phyloP scores from a whole-genome alignment of 2,329 filamentous ascomycete species.

The Dothidotthia symphoricarpi region DNA sequence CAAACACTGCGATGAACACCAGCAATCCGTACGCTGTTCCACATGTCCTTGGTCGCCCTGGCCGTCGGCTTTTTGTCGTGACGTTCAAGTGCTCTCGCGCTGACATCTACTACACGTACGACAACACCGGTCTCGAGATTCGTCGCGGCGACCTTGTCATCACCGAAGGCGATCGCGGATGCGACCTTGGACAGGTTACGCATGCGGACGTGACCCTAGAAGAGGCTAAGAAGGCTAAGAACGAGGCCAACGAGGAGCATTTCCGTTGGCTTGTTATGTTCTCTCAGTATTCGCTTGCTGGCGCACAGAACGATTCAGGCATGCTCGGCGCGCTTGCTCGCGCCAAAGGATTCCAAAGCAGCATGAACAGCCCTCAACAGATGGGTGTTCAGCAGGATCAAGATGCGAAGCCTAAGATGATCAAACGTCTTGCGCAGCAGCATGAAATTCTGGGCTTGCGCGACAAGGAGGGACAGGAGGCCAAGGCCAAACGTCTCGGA shows the following conservation, averaged over 20 bases:
- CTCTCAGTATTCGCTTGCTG: constrained; percentile 58
- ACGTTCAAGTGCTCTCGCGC: constrained; percentile 95
- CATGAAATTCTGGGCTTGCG: constrained; percentile 87
- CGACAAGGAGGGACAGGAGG: constrained; percentile 96
- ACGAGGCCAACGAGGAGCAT: constrained; percentile 90
- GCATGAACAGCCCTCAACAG: constrained; percentile 49
- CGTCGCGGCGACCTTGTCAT: constrained; percentile 93
- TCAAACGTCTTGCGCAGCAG: constrained; percentile 87
- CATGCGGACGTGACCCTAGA: constrained; percentile 85
- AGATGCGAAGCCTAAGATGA: constrained; percentile 92
- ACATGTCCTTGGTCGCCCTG: constrained; percentile 28
- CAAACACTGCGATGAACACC: constrained; percentile 21
- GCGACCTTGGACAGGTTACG: constrained; percentile 89
- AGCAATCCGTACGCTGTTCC: constrained; percentile 39
- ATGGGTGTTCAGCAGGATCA: constrained; percentile 50
- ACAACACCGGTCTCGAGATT: constrained; percentile 87
- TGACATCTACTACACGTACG: constrained; percentile 95
- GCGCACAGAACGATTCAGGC: constrained; percentile 46
- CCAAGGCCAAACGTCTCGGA: constrained; percentile 93
- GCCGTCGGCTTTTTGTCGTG: constrained; percentile 70
- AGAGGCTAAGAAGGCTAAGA: constrained; percentile 82
- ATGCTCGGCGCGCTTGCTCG: constrained; percentile 47
- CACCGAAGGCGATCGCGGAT: constrained; percentile 93
- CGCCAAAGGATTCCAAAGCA: constrained; percentile 33
- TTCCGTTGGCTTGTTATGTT: constrained; percentile 99